These are phyloP conservation scores for Mycena vulgaris DNA, from an alignment of 768 basidiomycete species.

Conservation along the genomic window DNA sequence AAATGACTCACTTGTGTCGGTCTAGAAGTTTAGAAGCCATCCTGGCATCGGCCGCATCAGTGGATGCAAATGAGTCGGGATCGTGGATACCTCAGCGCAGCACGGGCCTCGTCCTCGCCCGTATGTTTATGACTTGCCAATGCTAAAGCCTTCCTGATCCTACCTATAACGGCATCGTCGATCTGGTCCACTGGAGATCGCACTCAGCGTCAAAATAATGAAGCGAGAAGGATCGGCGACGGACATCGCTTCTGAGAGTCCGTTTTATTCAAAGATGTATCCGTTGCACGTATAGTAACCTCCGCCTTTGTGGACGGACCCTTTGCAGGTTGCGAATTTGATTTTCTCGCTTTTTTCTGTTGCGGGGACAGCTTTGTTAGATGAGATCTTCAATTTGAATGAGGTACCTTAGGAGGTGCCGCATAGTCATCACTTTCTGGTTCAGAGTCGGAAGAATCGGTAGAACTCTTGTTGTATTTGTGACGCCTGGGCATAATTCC, in stretches of 20 bases:
- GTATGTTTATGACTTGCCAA: slow-evolving; percentile 39
- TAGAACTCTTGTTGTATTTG: slow-evolving; percentile 7
- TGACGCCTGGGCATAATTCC: slow-evolving; percentile 16
- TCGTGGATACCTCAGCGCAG: slow-evolving; percentile 38
- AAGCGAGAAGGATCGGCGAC: no score
- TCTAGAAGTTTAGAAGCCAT: slow-evolving; percentile 46
- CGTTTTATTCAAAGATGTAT: slow-evolving; percentile 21
- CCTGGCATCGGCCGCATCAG: slow-evolving; percentile 5
- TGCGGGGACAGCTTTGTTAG: background rate
- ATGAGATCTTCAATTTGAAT: background rate
- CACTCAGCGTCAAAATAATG: background rate
- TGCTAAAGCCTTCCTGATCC: slow-evolving; percentile 40
- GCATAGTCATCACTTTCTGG: slow-evolving; percentile 24
- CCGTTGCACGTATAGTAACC: slow-evolving; percentile 38
- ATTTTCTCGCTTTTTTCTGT: slow-evolving; percentile 20
- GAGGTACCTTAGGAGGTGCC: slow-evolving; percentile 15
- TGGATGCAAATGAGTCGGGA: background rate
- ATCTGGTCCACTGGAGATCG: slow-evolving; percentile 29
- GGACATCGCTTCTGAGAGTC: slow-evolving; percentile 31
- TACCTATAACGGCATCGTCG: slow-evolving; percentile 34
- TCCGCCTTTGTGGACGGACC: slow-evolving; percentile 35
- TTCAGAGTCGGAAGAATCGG: slow-evolving; percentile 7
- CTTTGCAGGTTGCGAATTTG: slow-evolving; percentile 9
- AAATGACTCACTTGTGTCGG: slow-evolving; percentile 40
- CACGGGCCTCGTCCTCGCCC: slow-evolving; percentile 42